These are phyloP conservation scores for Hippophae tibetana DNA, from an alignment of 306 rosid species.

Conservation along the genomic window DNA sequence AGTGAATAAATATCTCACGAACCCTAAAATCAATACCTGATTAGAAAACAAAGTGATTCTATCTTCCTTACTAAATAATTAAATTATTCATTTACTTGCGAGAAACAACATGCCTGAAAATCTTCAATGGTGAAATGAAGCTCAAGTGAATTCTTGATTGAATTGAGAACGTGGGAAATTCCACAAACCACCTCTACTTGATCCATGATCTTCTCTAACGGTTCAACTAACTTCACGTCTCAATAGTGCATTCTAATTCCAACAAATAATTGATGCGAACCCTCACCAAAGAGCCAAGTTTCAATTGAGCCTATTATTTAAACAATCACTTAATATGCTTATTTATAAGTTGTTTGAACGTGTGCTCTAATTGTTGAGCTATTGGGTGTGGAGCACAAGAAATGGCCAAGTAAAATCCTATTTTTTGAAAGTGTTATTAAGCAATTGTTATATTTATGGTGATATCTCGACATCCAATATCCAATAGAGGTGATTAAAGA, in stretches of 20 bases:
- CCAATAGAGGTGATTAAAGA: no score
- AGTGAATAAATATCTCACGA: not conserved
- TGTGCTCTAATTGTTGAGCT: no score
- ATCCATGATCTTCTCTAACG: slow-evolving; percentile 81
- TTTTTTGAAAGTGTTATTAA: no score
- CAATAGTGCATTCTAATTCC: slow-evolving; percentile 68
- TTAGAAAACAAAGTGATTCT: not conserved
- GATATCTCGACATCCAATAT: no score
- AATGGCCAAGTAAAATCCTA: no score
- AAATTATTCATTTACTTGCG: not conserved
- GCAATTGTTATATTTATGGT: no score
- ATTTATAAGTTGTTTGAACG: no score
- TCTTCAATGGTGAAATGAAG: slow-evolving; percentile 90
- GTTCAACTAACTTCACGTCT: slow-evolving; percentile 85
- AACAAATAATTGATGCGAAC: slow-evolving; percentile 25
- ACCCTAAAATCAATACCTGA: no score
- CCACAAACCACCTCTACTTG: slow-evolving; percentile 79
- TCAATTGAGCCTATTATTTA: no score
- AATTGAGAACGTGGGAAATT: slow-evolving; percentile 67
- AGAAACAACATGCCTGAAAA: slow-evolving; percentile 52
- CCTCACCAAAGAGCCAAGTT: no score
- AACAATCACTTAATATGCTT: no score
- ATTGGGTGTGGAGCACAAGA: no score
- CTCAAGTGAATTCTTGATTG: slow-evolving; percentile 77
- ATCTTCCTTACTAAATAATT: not conserved